phyloP scores from a whole-genome alignment of 2,329 filamentous ascomycete genomes.

The Paracoccidioides brasiliensis region DNA sequence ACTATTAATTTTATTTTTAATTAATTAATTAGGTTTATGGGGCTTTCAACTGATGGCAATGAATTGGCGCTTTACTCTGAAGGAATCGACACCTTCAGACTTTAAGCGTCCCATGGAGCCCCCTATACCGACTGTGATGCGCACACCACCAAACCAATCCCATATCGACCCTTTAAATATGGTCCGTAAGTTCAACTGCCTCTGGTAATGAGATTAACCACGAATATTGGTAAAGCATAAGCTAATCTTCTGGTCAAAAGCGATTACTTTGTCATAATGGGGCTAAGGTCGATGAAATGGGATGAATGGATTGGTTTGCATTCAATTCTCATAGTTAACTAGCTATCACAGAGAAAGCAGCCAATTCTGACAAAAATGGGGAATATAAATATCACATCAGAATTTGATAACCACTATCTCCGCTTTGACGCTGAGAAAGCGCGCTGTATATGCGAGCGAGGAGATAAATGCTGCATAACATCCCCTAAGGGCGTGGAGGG shows the following conservation, averaged over 20 bases:
- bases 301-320: constrained; percentile 55
- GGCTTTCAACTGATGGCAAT: too few species aligned
- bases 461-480: constrained; percentile 53
- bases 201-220: background rate
- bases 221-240: background rate
- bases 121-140: constrained; percentile 60
- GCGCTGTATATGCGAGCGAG: constrained; percentile 52
- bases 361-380: background rate
- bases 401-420: constrained; percentile 68
- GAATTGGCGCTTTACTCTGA: background rate
- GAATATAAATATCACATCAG: constrained; percentile 22
- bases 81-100: constrained; percentile 43
- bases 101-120: constrained; percentile 48
- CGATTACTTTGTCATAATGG: constrained; percentile 66
- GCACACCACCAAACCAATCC: constrained; percentile 54
- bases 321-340: background rate
- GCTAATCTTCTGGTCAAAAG: constrained; percentile 12
- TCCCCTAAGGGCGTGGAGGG: constrained; percentile 57
- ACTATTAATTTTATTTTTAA: too few species aligned
- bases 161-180: constrained; percentile 66
- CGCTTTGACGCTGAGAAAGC: constrained; percentile 61
- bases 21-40: too few species aligned
- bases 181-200: constrained; percentile 41
- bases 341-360: background rate
- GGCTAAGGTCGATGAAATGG: constrained; percentile 54